phyloP scores from a whole-genome alignment of 148 eudicot genomes.

The Cornus florida region DNA sequence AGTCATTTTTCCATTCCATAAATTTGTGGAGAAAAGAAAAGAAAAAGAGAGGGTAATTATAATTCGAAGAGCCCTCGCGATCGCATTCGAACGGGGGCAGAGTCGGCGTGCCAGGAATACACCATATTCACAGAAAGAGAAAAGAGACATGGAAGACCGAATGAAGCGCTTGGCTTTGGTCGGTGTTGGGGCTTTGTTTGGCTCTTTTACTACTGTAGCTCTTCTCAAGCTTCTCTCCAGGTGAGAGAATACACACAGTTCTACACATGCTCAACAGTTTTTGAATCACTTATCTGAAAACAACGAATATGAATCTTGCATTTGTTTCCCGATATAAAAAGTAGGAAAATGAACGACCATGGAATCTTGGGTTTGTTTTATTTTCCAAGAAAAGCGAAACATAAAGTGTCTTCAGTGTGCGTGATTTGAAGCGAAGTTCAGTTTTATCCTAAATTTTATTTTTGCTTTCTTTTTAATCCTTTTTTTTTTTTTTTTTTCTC shows the following conservation, averaged over 20 bases:
- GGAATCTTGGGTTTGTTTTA: not conserved
- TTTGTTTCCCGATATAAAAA: not conserved
- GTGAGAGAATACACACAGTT: slow-evolving; percentile 14
- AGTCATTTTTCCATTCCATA: no score
- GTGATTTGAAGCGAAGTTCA: not conserved
- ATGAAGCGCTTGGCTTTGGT: slow-evolving; percentile 56
- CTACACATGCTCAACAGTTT: not conserved
- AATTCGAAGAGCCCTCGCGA: not conserved
- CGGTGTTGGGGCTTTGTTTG: slow-evolving; percentile 77
- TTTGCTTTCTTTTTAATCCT: no score
- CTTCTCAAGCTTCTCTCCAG: slow-evolving; percentile 66
- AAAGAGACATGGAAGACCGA: slow-evolving; percentile 60
- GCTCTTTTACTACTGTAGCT: slow-evolving; percentile 73
- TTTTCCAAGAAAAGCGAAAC: not conserved
- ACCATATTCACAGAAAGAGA: not conserved
- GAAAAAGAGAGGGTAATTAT: no score
- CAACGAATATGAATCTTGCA: no score
- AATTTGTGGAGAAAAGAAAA: no score
- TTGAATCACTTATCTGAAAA: not conserved
- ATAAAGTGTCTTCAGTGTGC: no score
- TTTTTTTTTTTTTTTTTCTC: no score
- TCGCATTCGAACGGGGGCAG: not conserved
- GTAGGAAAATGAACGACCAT: not conserved
- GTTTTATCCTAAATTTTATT: not conserved
- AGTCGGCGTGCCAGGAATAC: not conserved